Percentiles rank a stretch among this genome's conserved stretches.
Conservation (phyloP, 2,329 filamentous ascomycete species). For the Xylariaceae sp. region DNA sequence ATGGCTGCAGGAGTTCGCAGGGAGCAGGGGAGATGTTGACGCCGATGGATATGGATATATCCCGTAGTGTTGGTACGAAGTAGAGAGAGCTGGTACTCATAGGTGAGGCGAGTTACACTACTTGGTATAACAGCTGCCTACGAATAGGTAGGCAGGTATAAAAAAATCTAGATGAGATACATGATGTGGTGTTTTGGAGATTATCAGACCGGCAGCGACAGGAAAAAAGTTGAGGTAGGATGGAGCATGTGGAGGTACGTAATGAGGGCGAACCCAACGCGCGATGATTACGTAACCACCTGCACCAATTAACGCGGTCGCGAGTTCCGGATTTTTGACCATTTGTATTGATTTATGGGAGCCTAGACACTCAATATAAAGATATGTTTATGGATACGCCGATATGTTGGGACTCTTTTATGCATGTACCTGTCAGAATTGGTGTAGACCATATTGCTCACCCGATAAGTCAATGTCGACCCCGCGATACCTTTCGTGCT, state of each 20-base stretch:
- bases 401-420: no score
- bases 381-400: no score
- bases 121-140: neutral
- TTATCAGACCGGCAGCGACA: no score
- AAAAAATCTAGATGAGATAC: neutral
- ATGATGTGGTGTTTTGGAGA: neutral
- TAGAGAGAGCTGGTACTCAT: neutral
- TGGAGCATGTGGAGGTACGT: neutral
- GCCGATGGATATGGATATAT: neutral
- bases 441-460: no score
- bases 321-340: no score
- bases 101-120: neutral
- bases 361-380: no score
- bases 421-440: no score
- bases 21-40: slow-evolving; percentile 16
- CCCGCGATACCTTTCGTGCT: no score
- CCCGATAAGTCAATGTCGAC: no score
- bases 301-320: neutral
- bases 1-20: slow-evolving; percentile 24
- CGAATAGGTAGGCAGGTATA: neutral
- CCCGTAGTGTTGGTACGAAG: no score
- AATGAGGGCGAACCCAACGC: neutral
- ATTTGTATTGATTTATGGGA: no score
- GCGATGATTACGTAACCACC: neutral
- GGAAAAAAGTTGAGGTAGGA: no score